phyloP scores from a whole-genome alignment of 108 stramenopile genomes.

The Nitzschia sp. region DNA sequence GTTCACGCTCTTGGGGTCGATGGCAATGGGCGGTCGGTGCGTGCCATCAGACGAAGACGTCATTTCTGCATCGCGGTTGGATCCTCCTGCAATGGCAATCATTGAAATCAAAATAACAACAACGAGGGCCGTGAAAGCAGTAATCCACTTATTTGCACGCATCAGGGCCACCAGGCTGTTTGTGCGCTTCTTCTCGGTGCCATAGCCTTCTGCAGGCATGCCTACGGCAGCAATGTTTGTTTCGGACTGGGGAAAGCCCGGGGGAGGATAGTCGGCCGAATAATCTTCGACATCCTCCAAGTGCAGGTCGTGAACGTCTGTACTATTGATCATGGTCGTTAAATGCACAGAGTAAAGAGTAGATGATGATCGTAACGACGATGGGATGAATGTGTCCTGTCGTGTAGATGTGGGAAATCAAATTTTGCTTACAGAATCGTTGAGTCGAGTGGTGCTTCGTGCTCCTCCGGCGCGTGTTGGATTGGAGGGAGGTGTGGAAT shows the following conservation, averaged over 20 bases:
- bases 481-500: too few species aligned
- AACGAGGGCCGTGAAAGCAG: constrained; percentile 9
- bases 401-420: too few species aligned
- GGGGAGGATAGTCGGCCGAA: constrained; percentile 31
- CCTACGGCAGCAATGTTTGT: constrained; percentile 26
- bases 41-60: neutral
- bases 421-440: too few species aligned
- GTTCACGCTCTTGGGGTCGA: constrained; percentile 20
- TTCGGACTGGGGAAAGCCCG: constrained; percentile 20
- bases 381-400: too few species aligned
- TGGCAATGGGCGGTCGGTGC: constrained; percentile 1
- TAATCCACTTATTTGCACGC: constrained; percentile 27
- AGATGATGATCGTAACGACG: too few species aligned
- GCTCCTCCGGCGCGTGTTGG: too few species aligned
- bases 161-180: constrained; percentile 16
- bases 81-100: constrained; percentile 14
- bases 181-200: constrained; percentile 7
- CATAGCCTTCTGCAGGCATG: neutral
- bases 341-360: too few species aligned
- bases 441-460: too few species aligned
- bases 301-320: constrained; percentile 11
- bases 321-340: constrained; percentile 15
- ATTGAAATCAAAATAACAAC: constrained; percentile 24
- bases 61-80: neutral
- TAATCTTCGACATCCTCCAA: constrained; percentile 48